A percentile compares a stretch with the other conserved stretches of the same genome.
Conservation (phyloP, 163 green algal genomes). For the Chlorella variabilis region DNA sequence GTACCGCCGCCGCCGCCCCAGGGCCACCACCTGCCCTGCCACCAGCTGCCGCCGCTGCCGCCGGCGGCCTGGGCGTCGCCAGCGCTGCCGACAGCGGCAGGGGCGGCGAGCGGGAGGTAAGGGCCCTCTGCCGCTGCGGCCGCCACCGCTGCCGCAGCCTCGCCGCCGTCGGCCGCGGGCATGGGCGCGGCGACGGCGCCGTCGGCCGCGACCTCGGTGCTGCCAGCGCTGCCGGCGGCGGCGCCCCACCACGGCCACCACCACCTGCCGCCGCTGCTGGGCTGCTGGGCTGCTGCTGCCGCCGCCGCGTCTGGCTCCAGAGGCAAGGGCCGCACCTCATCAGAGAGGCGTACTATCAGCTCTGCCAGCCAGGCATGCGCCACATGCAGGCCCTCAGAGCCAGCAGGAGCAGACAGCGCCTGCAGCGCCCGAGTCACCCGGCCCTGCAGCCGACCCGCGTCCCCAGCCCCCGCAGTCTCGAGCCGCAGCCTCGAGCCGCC, state of each 20-base stretch:
- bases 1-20: neutral
- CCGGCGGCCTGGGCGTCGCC: neutral
- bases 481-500: neutral
- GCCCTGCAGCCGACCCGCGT: neutral
- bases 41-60: slow-evolving; percentile 16
- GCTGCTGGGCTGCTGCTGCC: neutral
- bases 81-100: neutral
- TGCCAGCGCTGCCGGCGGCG: slow-evolving; percentile 32
- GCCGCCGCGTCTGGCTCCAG: slow-evolving; percentile 3
- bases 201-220: too few relatives aligned
- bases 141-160: too few relatives aligned
- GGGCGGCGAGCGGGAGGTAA: neutral
- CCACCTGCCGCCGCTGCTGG: neutral
- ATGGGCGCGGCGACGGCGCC: too few relatives aligned
- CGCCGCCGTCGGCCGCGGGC: too few relatives aligned
- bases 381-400: slow-evolving; percentile 48
- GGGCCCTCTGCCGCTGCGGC: too few relatives aligned
- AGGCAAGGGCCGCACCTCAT: slow-evolving; percentile 48
- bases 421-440: slow-evolving; percentile 15
- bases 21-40: neutral
- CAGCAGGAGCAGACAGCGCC: slow-evolving; percentile 43
- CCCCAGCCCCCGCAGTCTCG: slow-evolving; percentile 12
- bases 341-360: slow-evolving; percentile 69
- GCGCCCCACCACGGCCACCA: neutral
- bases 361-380: slow-evolving; percentile 75